Percentiles rank a stretch among this genome's conserved stretches.
Conservation (phyloP, 2,329 filamentous ascomycete species). For the Aureobasidium sp. region DNA sequence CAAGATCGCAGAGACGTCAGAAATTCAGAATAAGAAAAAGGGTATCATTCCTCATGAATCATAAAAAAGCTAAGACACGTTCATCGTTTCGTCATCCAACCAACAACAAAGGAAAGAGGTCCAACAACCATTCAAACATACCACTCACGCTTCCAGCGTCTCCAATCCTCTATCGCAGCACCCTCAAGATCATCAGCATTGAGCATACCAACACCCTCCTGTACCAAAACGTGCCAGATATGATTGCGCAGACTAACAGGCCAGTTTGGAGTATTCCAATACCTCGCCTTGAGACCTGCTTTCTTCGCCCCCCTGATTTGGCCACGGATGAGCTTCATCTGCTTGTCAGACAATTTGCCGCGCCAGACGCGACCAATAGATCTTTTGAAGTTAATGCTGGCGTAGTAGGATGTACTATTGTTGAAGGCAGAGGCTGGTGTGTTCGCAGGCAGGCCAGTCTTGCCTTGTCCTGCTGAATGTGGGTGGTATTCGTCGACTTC, state of each 20-base stretch:
- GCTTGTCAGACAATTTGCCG: constrained; percentile 37
- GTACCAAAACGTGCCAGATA: constrained; percentile 45
- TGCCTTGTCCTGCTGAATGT: constrained; percentile 34
- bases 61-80: too few species aligned
- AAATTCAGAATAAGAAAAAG: too few species aligned
- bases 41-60: too few species aligned
- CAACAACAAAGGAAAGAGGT: background rate
- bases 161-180: constrained; percentile 43
- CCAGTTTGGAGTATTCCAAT: constrained; percentile 50
- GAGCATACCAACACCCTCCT: constrained; percentile 47
- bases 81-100: background rate
- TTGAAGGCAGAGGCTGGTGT: constrained; percentile 36
- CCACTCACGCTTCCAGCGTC: constrained; percentile 18
- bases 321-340: constrained; percentile 39
- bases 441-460: constrained; percentile 29
- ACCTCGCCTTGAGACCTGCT: constrained; percentile 46
- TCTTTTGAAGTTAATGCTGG: constrained; percentile 48
- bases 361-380: constrained; percentile 41
- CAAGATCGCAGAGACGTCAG: too few species aligned
- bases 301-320: constrained; percentile 46
- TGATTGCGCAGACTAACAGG: constrained; percentile 45
- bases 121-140: background rate
- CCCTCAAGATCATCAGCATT: constrained; percentile 50
- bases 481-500: background rate
- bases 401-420: constrained; percentile 57